Percentiles rank a stretch among this genome's conserved stretches.
Evolutionary conservation across 345 rosid species (phyloP).

Genomic region (Boechera stricta): DNA sequence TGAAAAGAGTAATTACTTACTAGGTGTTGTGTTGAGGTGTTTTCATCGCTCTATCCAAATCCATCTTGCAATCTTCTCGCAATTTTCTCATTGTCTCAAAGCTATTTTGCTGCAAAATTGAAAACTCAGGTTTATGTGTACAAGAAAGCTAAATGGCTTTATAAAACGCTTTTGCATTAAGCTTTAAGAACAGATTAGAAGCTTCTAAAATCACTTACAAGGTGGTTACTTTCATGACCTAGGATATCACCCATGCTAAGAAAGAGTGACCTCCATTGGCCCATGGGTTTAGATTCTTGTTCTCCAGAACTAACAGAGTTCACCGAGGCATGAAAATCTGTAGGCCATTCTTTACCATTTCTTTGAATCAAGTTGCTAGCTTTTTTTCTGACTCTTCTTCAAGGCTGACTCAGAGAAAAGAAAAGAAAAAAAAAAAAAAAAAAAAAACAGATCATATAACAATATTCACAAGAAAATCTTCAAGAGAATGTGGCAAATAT

Average conservation of each 20-base stretch:
- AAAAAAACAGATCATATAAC: not conserved
- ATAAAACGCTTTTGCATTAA: not conserved
- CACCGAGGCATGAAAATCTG: slow-evolving; percentile 44
- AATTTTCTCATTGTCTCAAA: slow-evolving; percentile 59
- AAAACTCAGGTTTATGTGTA: slow-evolving; percentile 2
- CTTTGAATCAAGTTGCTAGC: slow-evolving; percentile 65
- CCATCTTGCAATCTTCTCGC: slow-evolving; percentile 78
- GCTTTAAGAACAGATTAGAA: not conserved
- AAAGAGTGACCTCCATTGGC: slow-evolving; percentile 84
- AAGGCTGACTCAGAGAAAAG: too few relatives aligned
- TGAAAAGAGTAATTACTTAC: slow-evolving; percentile 22
- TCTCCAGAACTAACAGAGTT: slow-evolving; percentile 48
- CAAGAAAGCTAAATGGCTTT: slow-evolving; percentile 7
- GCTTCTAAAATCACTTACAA: slow-evolving; percentile 57
- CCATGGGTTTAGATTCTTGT: slow-evolving; percentile 63
- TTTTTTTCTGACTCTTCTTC: slow-evolving; percentile 76
- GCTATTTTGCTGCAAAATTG: slow-evolving; percentile 60
- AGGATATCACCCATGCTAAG: slow-evolving; percentile 76
- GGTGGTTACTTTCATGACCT: slow-evolving; percentile 66
- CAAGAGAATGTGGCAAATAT: not conserved
- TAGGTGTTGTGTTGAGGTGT: slow-evolving; percentile 52
- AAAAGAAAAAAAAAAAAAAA: not conserved
- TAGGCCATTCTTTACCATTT: slow-evolving; percentile 51
- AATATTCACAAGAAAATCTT: not conserved
- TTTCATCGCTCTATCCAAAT: slow-evolving; percentile 59